A percentile compares a stretch with the other conserved stretches of the same genome.
These are phyloP conservation scores for Penicillium bovifimosum DNA, from an alignment of 495 filamentous ascomycete genomes.

Conservation along the genomic window DNA sequence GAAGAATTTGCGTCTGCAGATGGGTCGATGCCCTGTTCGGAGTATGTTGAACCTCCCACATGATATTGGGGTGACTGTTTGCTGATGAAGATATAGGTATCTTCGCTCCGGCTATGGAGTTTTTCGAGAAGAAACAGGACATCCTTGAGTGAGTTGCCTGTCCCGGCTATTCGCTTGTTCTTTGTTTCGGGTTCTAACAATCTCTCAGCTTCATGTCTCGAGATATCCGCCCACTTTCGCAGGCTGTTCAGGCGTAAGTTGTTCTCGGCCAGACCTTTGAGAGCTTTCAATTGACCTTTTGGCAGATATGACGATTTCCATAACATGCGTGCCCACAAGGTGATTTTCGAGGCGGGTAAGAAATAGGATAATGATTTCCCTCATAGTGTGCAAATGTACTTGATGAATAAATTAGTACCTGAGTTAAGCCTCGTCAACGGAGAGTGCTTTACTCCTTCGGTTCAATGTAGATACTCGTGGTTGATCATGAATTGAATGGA, in stretches of 20 bases:
- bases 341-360: slow-evolving; percentile 34
- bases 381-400: no score
- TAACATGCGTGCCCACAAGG: slow-evolving; percentile 32
- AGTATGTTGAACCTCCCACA: slow-evolving; percentile 14
- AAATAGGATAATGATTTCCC: no score
- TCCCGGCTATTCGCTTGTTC: not conserved
- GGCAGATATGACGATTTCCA: slow-evolving; percentile 33
- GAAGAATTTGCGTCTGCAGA: slow-evolving; percentile 83
- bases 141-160: slow-evolving; percentile 22
- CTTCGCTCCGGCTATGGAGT: slow-evolving; percentile 56
- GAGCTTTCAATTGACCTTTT: not conserved
- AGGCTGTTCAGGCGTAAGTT: slow-evolving; percentile 31
- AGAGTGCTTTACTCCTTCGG: no score
- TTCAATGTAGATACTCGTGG: not conserved
- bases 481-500: not conserved
- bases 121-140: slow-evolving; percentile 53
- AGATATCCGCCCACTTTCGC: slow-evolving; percentile 34
- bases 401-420: no score
- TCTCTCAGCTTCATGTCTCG: slow-evolving; percentile 29
- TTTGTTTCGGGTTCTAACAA: slow-evolving; percentile 9
- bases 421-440: no score
- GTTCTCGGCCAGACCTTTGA: no score
- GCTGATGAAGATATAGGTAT: slow-evolving; percentile 20
- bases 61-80: not conserved
- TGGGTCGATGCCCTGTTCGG: slow-evolving; percentile 83